Conservation (phyloP, 179 eudicot species). For the Corrigiola litoralis region DNA sequence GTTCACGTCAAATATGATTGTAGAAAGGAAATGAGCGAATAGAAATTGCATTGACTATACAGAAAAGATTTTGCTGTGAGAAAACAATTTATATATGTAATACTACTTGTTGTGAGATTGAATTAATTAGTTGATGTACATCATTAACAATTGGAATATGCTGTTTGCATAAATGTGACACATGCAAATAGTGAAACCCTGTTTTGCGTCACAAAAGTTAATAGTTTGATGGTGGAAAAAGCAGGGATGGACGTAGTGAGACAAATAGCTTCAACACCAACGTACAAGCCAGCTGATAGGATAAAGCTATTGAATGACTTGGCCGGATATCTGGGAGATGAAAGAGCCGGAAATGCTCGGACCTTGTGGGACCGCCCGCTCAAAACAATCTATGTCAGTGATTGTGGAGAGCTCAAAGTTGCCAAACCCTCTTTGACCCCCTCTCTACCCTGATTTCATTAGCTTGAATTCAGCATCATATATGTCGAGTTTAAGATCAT, state of each 20-base stretch:
- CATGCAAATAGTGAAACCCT: too few species aligned
- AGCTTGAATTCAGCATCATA: neutral
- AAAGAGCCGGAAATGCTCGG: slow-evolving; percentile 82
- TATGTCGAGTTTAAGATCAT: neutral
- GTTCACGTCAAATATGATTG: too few species aligned
- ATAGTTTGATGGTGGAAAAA: neutral
- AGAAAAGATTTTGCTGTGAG: too few species aligned
- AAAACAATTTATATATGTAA: too few species aligned
- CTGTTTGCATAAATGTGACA: too few species aligned
- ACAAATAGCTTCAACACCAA: slow-evolving; percentile 67
- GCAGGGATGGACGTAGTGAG: slow-evolving; percentile 86
- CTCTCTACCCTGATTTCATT: slow-evolving; percentile 51
- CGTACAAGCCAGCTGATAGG: slow-evolving; percentile 67
- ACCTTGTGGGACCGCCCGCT: slow-evolving; percentile 81
- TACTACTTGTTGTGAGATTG: too few species aligned
- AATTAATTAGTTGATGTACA: too few species aligned
- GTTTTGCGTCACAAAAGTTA: neutral
- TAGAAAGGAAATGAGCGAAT: too few species aligned
- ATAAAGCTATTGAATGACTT: slow-evolving; percentile 76
- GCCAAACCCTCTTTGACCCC: slow-evolving; percentile 82
- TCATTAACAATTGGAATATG: too few species aligned
- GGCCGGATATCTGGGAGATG: slow-evolving; percentile 89
- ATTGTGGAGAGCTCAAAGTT: slow-evolving; percentile 78
- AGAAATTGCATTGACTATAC: too few species aligned
- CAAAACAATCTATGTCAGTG: slow-evolving; percentile 70